Conservation (phyloP, 2,329 filamentous ascomycete species). For the Penicillium vulpinum region DNA sequence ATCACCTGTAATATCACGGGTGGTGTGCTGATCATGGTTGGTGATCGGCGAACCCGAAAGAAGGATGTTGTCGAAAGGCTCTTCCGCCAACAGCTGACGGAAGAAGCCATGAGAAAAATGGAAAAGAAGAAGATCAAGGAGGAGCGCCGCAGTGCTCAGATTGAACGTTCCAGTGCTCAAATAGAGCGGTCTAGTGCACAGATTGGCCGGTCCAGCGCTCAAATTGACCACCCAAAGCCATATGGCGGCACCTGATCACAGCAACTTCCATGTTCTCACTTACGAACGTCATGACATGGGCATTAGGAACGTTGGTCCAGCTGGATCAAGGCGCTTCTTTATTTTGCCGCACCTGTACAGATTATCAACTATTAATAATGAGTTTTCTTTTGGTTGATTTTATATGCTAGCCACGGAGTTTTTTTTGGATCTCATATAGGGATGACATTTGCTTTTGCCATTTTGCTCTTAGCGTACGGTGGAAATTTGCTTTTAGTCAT, state of each 20-base stretch:
- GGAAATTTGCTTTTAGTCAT: background rate
- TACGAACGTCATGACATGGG: slow-evolving; percentile 20
- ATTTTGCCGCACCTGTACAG: slow-evolving; percentile 15
- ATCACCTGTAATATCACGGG: slow-evolving; percentile 76
- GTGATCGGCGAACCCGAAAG: slow-evolving; percentile 75
- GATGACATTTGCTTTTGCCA: background rate
- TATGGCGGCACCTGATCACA: slow-evolving; percentile 18
- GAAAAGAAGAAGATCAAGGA: slow-evolving; percentile 51
- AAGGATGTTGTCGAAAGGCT: slow-evolving; percentile 80
- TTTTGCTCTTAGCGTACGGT: background rate
- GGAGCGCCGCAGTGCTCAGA: slow-evolving; percentile 27
- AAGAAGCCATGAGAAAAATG: slow-evolving; percentile 61
- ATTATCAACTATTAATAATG: background rate
- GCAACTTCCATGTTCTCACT: background rate
- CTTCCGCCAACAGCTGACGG: slow-evolving; percentile 73
- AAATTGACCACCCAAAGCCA: slow-evolving; percentile 31
- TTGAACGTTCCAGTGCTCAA: slow-evolving; percentile 9
- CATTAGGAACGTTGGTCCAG: background rate
- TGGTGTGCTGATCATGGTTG: slow-evolving; percentile 73
- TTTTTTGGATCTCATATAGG: background rate
- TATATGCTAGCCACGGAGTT: slow-evolving; percentile 12
- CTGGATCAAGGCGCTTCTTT: background rate
- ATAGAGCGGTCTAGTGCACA: background rate
- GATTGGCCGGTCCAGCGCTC: slow-evolving; percentile 13
- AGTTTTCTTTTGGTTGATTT: background rate